Evolutionary conservation across 768 basidiomycete genomes (phyloP).

Genomic region (Tephrocybe rancida): DNA sequence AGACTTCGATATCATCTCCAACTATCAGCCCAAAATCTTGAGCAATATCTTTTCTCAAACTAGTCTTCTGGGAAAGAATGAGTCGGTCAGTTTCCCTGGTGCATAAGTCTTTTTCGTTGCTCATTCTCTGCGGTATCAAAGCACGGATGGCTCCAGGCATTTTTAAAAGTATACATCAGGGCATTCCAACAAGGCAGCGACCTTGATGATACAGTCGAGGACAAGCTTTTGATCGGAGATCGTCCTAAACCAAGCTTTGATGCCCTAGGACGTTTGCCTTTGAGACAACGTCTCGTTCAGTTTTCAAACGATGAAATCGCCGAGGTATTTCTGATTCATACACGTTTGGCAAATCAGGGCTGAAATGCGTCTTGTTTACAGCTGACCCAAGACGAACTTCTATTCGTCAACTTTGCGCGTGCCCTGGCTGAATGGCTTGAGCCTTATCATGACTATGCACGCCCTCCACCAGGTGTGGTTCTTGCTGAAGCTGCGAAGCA

Average conservation of each 20-base stretch:
- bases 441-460: constrained; percentile 72
- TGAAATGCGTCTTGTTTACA: constrained; percentile 28
- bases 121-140: constrained; percentile 25
- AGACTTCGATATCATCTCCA: constrained; percentile 77
- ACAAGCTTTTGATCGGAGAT: constrained; percentile 81
- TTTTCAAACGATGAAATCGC: constrained; percentile 51
- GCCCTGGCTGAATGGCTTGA: constrained; percentile 76
- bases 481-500: constrained; percentile 77
- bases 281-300: constrained; percentile 60
- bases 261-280: constrained; percentile 48
- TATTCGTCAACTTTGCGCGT: constrained; percentile 59
- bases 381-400: constrained; percentile 68
- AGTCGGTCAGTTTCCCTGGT: constrained; percentile 42
- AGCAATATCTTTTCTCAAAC: constrained; percentile 68
- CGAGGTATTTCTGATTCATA: constrained; percentile 41
- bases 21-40: constrained; percentile 67
- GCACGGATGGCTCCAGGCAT: constrained; percentile 72
- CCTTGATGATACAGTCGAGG: constrained; percentile 78
- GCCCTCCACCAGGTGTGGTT: constrained; percentile 70
- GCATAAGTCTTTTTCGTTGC: background rate
- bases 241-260: constrained; percentile 66
- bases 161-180: constrained; percentile 78
- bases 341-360: background rate
- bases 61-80: constrained; percentile 62
- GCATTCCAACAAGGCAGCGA: constrained; percentile 80